A percentile compares a stretch with the other conserved stretches of the same genome.
phyloP scores from a whole-genome alignment of 192 early-diverging fungal genomes.

The Gryganskiella cystojenkinii region DNA sequence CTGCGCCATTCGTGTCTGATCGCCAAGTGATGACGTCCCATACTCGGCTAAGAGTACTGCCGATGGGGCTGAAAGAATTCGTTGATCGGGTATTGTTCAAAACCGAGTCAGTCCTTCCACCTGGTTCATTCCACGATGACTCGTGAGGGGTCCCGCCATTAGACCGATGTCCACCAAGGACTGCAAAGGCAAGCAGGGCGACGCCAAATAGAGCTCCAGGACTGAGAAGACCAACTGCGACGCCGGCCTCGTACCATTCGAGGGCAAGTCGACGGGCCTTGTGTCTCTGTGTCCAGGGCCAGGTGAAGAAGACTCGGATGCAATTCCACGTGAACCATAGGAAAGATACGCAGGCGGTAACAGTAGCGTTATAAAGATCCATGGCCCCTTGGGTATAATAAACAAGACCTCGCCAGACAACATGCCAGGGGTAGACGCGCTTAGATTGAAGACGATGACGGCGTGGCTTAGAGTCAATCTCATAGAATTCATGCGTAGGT shows the following conservation, averaged over 20 bases:
- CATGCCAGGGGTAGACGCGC: constrained; percentile 41
- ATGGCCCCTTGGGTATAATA: not conserved
- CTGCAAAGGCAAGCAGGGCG: not conserved
- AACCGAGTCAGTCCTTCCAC: not conserved
- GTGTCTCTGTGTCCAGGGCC: constrained; percentile 31
- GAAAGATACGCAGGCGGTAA: not conserved
- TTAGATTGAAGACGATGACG: not conserved
- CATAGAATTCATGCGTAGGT: too few species aligned
- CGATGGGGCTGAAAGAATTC: not conserved
- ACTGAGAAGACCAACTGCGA: constrained; percentile 16
- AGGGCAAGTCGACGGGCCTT: not conserved
- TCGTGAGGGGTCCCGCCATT: not conserved
- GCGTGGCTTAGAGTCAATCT: too few species aligned
- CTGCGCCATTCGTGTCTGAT: too few species aligned
- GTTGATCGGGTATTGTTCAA: not conserved
- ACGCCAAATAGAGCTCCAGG: constrained; percentile 33
- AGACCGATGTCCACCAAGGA: constrained; percentile 10
- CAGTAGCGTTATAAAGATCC: not conserved
- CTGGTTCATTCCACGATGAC: not conserved
- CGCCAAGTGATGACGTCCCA: constrained; percentile 14
- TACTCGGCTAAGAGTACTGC: not conserved
- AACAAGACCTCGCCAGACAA: constrained; percentile 3
- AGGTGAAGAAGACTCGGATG: not conserved
- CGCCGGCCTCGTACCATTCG: constrained; percentile 12
- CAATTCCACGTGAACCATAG: not conserved